These are phyloP conservation scores for Plasmodium berghei DNA, from an alignment of 169 alveolate species.

Conservation along the genomic window DNA sequence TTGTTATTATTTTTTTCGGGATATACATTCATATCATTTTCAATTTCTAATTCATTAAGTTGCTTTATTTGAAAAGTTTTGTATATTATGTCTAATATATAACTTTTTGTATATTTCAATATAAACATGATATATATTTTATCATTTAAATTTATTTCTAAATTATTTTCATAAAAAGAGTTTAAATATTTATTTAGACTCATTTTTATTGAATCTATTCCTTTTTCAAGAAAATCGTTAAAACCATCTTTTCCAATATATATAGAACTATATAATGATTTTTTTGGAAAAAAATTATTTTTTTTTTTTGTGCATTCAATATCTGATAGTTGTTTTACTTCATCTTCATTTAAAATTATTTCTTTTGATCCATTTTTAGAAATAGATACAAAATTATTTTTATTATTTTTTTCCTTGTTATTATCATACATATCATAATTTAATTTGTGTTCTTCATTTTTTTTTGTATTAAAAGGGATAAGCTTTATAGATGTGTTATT, in stretches of 20 bases:
- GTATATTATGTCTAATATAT: constrained; percentile 50
- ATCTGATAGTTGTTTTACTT: constrained; percentile 10
- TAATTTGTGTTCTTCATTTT: constrained; percentile 18
- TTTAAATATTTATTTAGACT: constrained; percentile 51
- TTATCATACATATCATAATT: constrained; percentile 20
- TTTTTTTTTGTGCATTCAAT: constrained; percentile 24
- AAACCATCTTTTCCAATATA: constrained; percentile 71
- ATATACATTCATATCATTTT: constrained; percentile 23
- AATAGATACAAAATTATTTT: neutral
- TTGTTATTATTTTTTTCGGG: constrained; percentile 1
- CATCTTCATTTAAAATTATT: constrained; percentile 18
- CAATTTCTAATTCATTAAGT: constrained; percentile 65
- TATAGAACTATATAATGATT: constrained; percentile 22
- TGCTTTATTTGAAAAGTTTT: constrained; percentile 47
- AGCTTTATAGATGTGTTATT: constrained; percentile 16
- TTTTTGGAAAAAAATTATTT: constrained; percentile 36
- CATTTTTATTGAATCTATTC: constrained; percentile 30
- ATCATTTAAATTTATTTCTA: constrained; percentile 34
- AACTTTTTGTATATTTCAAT: constrained; percentile 41
- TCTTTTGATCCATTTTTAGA: neutral
- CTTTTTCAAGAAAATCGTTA: constrained; percentile 65
- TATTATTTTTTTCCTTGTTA: neutral
- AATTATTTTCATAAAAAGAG: constrained; percentile 35
- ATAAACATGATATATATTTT: constrained; percentile 61
- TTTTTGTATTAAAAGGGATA: constrained; percentile 40